Evolutionary conservation across 176 grass and related monocot genomes (phyloP), one percentile per base, ranked within the genome.

Genomic region (Poa pratensis): DNA sequence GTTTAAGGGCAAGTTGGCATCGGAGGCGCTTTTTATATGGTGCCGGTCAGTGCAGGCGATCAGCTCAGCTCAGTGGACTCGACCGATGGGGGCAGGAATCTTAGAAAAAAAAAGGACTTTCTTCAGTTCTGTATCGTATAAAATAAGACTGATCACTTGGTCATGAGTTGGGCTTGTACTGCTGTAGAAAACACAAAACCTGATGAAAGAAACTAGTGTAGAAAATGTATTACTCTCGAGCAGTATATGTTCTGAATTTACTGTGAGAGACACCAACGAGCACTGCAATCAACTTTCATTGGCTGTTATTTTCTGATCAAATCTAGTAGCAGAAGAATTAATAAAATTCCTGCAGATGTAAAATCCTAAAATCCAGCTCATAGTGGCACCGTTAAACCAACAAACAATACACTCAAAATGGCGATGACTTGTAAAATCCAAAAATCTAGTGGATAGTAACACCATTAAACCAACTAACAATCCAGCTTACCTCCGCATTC

Each of bases 1-100:
- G 42, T 73, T 73, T 73, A 73, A 73, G 43, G 6, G 3, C 69
- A 73, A 49, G 22, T 27, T 73, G 69, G 42, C 6, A 72, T 46
- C 42, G 6, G 40, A 46, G 40, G 5, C 20, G 9, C 0, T 8
- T 46, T 48, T 73, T 73, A 48, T 26, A 73, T 26, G 42, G 35
- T 22, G 46, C n/a, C 22, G 13, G 5, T 48, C 39, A 24, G 68
- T 15, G 68, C 39, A 69, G 17, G 30, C 32, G 30, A 68, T 69
- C 62, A 34, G 62, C 62, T 34, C 62, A 65, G 26, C 27, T 66
- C 63, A 35, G 30, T 8, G 30, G 28, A 35, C 6, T 67, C 45
- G 45, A 46, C 16, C 16, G 26, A 9, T 6, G 27, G 27, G 27
- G 14, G 2, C 35, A 69, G 34, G 34, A 69, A 69, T 40, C 34